Base-by-base conservation (phyloP, 805 yeast genomes). In the Metschnikowia drakensbergensis region DNA sequence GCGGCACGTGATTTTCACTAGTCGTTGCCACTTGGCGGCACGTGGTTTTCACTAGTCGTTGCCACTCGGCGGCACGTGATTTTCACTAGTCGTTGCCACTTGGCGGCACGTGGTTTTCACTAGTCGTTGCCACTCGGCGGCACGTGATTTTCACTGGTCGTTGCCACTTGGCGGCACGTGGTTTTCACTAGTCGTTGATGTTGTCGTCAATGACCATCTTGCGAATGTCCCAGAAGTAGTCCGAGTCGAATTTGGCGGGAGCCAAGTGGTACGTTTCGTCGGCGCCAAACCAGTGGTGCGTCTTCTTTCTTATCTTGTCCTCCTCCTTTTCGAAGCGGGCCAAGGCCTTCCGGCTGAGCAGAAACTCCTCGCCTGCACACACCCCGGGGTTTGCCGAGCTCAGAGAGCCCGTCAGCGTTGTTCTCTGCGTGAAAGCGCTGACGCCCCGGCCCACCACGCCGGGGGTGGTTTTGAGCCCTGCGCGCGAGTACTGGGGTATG, bases 221-320 rank as follows among this genome's bases (percentile, higher is more conserved):
- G 41, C 77, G 58, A 37, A 72, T 71, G 42, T 72, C 77, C 75
- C 76, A 72, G 50, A 61, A 68, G 49, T 64, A 63, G 39, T 69
- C 72, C 25, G 46, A 52, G 35, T 57, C 63, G 45, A 61, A 57
- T 11, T 48, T 31, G 29, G 34, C 8, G 31, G 47, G 23, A 8
- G 52, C 53, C 11, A 59, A 28, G 27, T 57, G 58, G 50, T 66
- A 69, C 4, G 43, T 51, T 48, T 66, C 69, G 37, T 63, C 54
- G 10, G 61, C 61, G 4, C 59, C 58, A 47, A 72, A 71, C 77
- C 77, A 72, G 54, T 68, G 63, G 36, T 59, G 62, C 22, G 65
- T 65, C 48, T 71, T 70, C 52, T 63, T 63, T 7, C 45, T 46
- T 22, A 71, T 61, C 52, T 67, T 69, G 9, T 52, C 54, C 54